Evolutionary conservation across 2,329 filamentous ascomycete species (phyloP), one percentile per base, ranked within the genome.

Genomic region (Escovopsis weberi): DNA sequence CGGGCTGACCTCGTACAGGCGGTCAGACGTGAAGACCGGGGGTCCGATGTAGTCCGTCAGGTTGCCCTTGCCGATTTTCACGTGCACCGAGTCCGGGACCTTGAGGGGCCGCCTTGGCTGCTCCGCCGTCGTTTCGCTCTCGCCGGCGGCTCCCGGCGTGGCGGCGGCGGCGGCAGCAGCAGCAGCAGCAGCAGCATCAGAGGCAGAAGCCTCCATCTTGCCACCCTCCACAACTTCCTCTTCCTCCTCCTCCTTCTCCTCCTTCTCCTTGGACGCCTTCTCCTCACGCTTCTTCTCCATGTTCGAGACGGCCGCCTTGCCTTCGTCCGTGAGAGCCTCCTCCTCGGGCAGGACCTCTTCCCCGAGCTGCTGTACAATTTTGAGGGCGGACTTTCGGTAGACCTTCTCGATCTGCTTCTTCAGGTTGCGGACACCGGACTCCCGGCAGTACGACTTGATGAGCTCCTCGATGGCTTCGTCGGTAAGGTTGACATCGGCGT

Each of bases 381-480:
- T 96, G 48, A 98, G 71, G 0, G 91, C 93, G 12, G 89, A 87
- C 64, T 98, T 98, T 45, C 91, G 80, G 65, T 95, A 98, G 3
- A 98, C 86, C 68, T 98, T 98, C 62, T 98, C 91, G 48, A 98
- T 98, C 61, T 96, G 89, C 69, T 98, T 96, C 75, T 98, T 98
- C 47, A 98, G 68, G 58, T 98, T 98, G 51, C 91, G 82, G 8
- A 98, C 93, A 53, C 91, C 91, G 37, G 87, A 94, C 64, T 98
- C 91, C 37, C 91, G 84, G 65, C 88, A 95, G 67, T 98, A 98
- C 23, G 86, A 94, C 66, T 96, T 96, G 68, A 98, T 98, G 37
- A 98, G 73, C 63, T 98, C 91, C 55, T 91, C 82, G 37, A 98
- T 93, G 11, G 89, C 93, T 45, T 84, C 82, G 51, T 87, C 80